These are phyloP conservation scores for Ophiostoma piceae DNA, from an alignment of 2,329 filamentous ascomycete species.

Conservation along the genomic window DNA sequence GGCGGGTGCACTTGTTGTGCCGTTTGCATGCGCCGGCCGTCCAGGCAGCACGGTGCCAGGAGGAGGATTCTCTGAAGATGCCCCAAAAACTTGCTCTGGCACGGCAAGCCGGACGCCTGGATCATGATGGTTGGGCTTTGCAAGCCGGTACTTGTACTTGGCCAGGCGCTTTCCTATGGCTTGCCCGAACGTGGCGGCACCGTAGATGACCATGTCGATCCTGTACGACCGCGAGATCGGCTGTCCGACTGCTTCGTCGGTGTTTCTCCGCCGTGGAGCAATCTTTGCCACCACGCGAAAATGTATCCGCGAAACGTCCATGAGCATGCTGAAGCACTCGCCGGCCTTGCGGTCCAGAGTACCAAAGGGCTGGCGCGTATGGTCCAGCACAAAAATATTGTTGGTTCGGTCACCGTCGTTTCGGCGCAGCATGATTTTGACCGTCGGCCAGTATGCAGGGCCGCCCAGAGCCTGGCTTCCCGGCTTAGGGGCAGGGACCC, in stretches of 20 bases:
- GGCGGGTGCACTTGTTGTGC: not conserved
- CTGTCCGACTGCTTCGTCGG: slow-evolving; percentile 60
- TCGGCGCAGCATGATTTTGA: slow-evolving; percentile 66
- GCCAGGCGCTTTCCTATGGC: slow-evolving; percentile 64
- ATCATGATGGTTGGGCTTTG: slow-evolving; percentile 60
- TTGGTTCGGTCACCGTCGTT: slow-evolving; percentile 53
- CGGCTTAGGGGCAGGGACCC: slow-evolving; percentile 64
- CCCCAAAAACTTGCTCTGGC: slow-evolving; percentile 43
- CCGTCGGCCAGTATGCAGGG: slow-evolving; percentile 61
- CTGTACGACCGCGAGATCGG: slow-evolving; percentile 56
- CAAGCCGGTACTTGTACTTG: slow-evolving; percentile 61
- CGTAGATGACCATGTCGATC: slow-evolving; percentile 74
- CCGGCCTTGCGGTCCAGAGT: slow-evolving; percentile 65
- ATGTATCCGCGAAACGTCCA: slow-evolving; percentile 60
- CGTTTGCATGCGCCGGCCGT: not conserved
- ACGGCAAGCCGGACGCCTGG: slow-evolving; percentile 68
- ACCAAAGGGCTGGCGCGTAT: slow-evolving; percentile 66
- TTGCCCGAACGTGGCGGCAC: slow-evolving; percentile 59
- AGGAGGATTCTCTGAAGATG: not conserved
- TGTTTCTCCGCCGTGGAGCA: slow-evolving; percentile 56
- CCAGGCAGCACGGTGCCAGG: not conserved
- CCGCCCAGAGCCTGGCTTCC: slow-evolving; percentile 54
- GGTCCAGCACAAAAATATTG: slow-evolving; percentile 68
- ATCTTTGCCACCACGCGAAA: slow-evolving; percentile 71
- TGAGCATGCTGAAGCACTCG: slow-evolving; percentile 61